phyloP scores from a whole-genome alignment of 2,329 filamentous ascomycete species.

The Xylariomycetidae sp. region DNA sequence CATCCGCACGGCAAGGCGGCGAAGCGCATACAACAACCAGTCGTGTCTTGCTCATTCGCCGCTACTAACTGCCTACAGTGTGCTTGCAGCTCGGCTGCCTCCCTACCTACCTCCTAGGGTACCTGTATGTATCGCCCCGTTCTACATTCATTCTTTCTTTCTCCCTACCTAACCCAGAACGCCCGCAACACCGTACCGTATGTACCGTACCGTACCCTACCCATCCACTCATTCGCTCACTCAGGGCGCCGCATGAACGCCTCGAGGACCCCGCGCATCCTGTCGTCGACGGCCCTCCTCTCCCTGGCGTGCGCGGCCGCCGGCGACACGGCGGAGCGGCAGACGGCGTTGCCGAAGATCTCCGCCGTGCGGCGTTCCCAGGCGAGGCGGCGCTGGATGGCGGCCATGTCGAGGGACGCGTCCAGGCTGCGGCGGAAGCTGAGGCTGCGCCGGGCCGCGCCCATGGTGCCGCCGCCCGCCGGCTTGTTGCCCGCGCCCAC shows the following conservation, averaged over 20 bases:
- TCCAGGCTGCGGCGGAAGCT: conserved; percentile 34
- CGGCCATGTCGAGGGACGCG: conserved; percentile 31
- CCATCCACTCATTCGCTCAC: conserved; percentile 10
- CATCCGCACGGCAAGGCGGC: too few relatives aligned
- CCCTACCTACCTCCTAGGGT: too few relatives aligned
- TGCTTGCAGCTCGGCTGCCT: too few relatives aligned
- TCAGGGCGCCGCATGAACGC: conserved; percentile 59
- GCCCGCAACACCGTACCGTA: too few relatives aligned
- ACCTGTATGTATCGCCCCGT: too few relatives aligned
- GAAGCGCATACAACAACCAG: too few relatives aligned
- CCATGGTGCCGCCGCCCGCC: conserved; percentile 16
- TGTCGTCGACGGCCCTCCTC: conserved; percentile 53
- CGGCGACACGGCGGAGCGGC: conserved; percentile 35
- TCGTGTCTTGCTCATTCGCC: too few relatives aligned
- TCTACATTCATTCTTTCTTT: too few relatives aligned
- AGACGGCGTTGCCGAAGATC: conserved; percentile 58
- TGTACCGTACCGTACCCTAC: too few relatives aligned
- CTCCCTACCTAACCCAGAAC: too few relatives aligned
- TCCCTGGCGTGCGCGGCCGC: conserved; percentile 42
- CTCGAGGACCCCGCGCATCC: conserved; percentile 61
- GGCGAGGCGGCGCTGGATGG: conserved; percentile 47
- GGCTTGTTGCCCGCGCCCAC: conserved; percentile 4
- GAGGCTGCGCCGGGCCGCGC: conserved; percentile 40
- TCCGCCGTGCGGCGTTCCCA: conserved; percentile 59
- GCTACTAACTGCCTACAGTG: too few relatives aligned